These are phyloP conservation scores for Cladobotryum mycophilum DNA, from an alignment of 2,329 filamentous ascomycete genomes.

Conservation along the genomic window DNA sequence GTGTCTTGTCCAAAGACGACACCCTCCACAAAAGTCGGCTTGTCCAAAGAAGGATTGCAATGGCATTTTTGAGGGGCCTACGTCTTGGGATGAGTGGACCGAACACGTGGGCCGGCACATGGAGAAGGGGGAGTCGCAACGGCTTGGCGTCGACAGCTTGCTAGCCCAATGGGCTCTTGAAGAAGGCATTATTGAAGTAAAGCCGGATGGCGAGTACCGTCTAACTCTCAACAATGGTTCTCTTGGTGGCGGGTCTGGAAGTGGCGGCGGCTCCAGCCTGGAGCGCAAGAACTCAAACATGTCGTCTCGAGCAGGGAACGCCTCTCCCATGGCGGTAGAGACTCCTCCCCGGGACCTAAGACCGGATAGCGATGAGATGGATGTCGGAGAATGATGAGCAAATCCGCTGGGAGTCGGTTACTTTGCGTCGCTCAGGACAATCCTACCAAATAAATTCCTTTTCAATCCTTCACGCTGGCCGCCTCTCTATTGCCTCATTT, in stretches of 20 bases:
- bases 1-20: slow-evolving; percentile 65
- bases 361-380: slow-evolving; percentile 21
- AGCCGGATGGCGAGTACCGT: slow-evolving; percentile 50
- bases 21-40: slow-evolving; percentile 63
- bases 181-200: slow-evolving; percentile 56
- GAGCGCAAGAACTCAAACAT: slow-evolving; percentile 23
- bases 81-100: slow-evolving; percentile 83
- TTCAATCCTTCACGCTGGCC: too few relatives aligned
- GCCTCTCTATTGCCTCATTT: too few relatives aligned
- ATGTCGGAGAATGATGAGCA: slow-evolving; percentile 17
- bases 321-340: slow-evolving; percentile 18
- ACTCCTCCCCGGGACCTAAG: slow-evolving; percentile 19
- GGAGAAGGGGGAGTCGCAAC: slow-evolving; percentile 61
- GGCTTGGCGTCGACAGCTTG: slow-evolving; percentile 51
- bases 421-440: too few relatives aligned
- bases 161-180: slow-evolving; percentile 57
- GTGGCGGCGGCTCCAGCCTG: slow-evolving; percentile 10
- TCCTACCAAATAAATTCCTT: too few relatives aligned
- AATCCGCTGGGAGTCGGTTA: slow-evolving; percentile 1
- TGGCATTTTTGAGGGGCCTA: slow-evolving; percentile 61
- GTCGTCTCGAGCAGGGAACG: slow-evolving; percentile 12
- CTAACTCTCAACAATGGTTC: slow-evolving; percentile 31
- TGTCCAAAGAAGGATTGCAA: slow-evolving; percentile 68
- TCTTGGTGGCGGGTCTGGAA: neutral
- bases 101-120: slow-evolving; percentile 89